Evolutionary conservation across 2,329 filamentous ascomycete species (phyloP).

Genomic region (Clarireedia paspali): DNA sequence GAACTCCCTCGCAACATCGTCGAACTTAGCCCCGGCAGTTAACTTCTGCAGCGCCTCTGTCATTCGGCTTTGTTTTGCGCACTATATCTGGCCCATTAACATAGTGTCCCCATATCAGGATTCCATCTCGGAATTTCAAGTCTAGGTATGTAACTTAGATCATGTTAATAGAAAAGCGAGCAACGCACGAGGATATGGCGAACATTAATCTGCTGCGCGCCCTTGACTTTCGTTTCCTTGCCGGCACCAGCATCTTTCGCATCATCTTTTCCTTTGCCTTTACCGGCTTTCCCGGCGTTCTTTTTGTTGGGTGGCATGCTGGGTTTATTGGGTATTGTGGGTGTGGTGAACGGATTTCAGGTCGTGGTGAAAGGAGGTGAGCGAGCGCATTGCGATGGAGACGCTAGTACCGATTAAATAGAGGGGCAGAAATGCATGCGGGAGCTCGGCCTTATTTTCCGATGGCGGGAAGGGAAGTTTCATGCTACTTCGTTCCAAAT

Average conservation of each 20-base stretch:
- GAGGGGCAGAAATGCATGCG: neutral
- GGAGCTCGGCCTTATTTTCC: neutral
- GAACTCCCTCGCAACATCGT: conserved; percentile 64
- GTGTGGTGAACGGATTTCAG: neutral
- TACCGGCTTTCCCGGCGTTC: conserved; percentile 23
- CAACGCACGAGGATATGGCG: conserved; percentile 50
- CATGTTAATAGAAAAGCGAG: neutral
- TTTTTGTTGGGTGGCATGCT: conserved; percentile 26
- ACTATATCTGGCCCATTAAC: conserved; percentile 33
- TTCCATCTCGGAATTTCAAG: neutral
- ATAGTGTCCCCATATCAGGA: neutral
- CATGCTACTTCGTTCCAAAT: neutral
- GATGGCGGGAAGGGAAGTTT: neutral
- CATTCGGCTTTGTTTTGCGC: conserved; percentile 70
- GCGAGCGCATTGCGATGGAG: neutral
- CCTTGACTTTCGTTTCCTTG: conserved; percentile 41
- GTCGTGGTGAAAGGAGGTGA: neutral
- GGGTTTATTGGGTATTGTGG: neutral
- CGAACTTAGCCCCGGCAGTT: conserved; percentile 59
- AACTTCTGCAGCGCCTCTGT: conserved; percentile 67
- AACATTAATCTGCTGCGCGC: conserved; percentile 63
- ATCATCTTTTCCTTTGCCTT: conserved; percentile 28
- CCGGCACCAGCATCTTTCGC: conserved; percentile 34
- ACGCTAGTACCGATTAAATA: neutral
- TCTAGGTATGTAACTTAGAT: neutral